Evolutionary conservation across 495 filamentous ascomycete genomes (phyloP), one percentile per base, ranked within the genome.

Genomic region (Penicillium verhagenii): DNA sequence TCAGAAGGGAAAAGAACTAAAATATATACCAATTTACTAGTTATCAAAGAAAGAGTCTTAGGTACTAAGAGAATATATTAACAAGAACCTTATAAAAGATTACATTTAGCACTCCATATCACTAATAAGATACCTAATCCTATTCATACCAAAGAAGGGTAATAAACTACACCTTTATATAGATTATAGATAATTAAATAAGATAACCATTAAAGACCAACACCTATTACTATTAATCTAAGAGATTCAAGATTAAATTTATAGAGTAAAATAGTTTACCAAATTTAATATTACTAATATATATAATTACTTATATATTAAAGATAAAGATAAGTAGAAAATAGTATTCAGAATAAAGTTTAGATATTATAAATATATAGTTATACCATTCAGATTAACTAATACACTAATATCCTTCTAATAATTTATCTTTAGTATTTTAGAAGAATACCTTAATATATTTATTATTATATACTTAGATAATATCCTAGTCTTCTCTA

Each of bases 91-190:
- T 4, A 44, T 18, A 14, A 61, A 57, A 43, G 52, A 47, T 39
- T 57, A 38, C 14, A 63, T 66, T 18, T 14, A 33, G 49, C n/a
- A 39, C 31, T 60, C 33, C 23, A 14, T 50, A 46, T 60, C 31
- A 42, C 43, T 44, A 29, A 50, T 55, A 16, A 51, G 45, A 52
- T 46, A 50, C 13, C 47, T 35, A 31, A 35, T 52, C 20, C 20
- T 68, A 14, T 68, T 68, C 50, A 40, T 68, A 21, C 50, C 26
- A 20, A 70, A 70, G 29, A 64, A 64, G 37, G 56, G 52, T 13
- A 13, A 13, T 6, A 13, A 13, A 13, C 28, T 31, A 31, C 28
- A 13, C 6, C 28, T 31, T 13, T 31, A 13, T 31, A 13, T 31
- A 6, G 28, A 31, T 31, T 31, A n/a, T n/a, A n/a, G n/a, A n/a